A percentile compares a stretch with the other conserved stretches of the same genome.
Conservation (phyloP, 345 rosid species). For the Boechera divaricarpa region DNA sequence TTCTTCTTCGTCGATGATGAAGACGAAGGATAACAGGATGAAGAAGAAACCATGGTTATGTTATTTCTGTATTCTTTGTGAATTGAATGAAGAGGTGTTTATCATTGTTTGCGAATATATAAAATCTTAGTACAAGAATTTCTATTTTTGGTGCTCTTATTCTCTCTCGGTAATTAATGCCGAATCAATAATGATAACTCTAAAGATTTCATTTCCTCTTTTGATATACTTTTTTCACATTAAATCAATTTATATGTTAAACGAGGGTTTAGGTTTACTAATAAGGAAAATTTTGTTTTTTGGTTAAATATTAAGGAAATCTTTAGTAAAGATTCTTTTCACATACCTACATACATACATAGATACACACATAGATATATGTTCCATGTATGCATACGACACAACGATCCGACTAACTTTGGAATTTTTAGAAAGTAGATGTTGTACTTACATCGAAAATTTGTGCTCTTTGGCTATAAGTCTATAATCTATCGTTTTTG, state of each 20-base stretch:
- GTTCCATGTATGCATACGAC: neutral
- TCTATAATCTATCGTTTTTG: neutral
- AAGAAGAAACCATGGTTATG: slow-evolving; percentile 36
- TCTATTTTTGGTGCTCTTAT: slow-evolving; percentile 4
- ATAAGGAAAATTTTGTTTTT: neutral
- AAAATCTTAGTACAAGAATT: neutral
- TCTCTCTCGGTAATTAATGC: slow-evolving; percentile 4
- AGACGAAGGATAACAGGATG: slow-evolving; percentile 6
- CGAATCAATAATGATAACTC: neutral
- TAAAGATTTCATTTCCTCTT: slow-evolving; percentile 13
- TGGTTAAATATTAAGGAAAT: slow-evolving; percentile 5
- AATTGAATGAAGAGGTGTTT: slow-evolving; percentile 31
- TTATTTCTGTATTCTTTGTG: neutral
- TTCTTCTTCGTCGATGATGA: neutral
- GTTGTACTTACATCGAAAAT: neutral
- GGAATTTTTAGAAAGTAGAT: neutral
- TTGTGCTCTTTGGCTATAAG: neutral
- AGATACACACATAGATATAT: neutral
- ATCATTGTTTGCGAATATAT: slow-evolving; percentile 20
- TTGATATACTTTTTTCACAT: neutral
- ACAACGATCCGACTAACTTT: neutral
- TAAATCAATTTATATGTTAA: slow-evolving; percentile 3
- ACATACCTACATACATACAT: neutral
- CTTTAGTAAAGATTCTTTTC: neutral
- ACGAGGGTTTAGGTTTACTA: neutral